Percentiles rank a stretch among this genome's conserved stretches.
phyloP scores from a whole-genome alignment of 768 basidiomycete genomes.

The Tylopilus cervinicoccineus region DNA sequence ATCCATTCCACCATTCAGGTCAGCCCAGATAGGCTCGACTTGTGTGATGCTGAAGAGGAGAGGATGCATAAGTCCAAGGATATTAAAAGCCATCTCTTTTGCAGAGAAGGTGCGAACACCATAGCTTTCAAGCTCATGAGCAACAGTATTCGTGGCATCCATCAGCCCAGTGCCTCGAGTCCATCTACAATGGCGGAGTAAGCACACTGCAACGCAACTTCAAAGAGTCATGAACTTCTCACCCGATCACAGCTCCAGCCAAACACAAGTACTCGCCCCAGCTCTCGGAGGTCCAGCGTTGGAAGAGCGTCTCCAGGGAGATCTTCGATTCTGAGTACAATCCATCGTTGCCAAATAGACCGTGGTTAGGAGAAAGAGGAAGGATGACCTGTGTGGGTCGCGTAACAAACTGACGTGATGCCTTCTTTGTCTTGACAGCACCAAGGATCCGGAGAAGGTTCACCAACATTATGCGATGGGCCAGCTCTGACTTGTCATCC shows the following conservation, averaged over 20 bases:
- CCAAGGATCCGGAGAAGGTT: slow-evolving; percentile 95
- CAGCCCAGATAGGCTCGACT: slow-evolving; percentile 99
- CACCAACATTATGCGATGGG: slow-evolving; percentile 98
- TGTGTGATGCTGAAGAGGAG: slow-evolving; percentile 99
- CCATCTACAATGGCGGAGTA: slow-evolving; percentile 54
- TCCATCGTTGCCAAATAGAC: slow-evolving; percentile 96
- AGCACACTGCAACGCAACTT: slow-evolving; percentile 7
- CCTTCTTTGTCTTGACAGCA: slow-evolving; percentile 98
- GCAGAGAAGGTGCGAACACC: slow-evolving; percentile 98
- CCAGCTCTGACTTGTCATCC: slow-evolving; percentile 96
- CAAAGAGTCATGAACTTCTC: slow-evolving; percentile 27
- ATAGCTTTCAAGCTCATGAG: slow-evolving; percentile 87
- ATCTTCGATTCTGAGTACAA: slow-evolving; percentile 99
- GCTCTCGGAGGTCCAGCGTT: slow-evolving; percentile 95
- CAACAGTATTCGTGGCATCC: slow-evolving; percentile 91
- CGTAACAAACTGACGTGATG: slow-evolving; percentile 92
- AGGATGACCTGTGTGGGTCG: slow-evolving; percentile 98
- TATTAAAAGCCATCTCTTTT: slow-evolving; percentile 99
- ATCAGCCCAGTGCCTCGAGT: slow-evolving; percentile 97
- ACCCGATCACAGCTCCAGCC: slow-evolving; percentile 98
- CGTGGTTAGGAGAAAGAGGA: slow-evolving; percentile 97
- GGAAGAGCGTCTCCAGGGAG: slow-evolving; percentile 95
- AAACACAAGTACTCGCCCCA: slow-evolving; percentile 99
- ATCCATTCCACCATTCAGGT: slow-evolving; percentile 98
- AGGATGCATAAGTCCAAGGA: slow-evolving; percentile 98